These are phyloP conservation scores for Aspergillus persii DNA, from an alignment of 2,329 filamentous ascomycete species.

Conservation along the genomic window DNA sequence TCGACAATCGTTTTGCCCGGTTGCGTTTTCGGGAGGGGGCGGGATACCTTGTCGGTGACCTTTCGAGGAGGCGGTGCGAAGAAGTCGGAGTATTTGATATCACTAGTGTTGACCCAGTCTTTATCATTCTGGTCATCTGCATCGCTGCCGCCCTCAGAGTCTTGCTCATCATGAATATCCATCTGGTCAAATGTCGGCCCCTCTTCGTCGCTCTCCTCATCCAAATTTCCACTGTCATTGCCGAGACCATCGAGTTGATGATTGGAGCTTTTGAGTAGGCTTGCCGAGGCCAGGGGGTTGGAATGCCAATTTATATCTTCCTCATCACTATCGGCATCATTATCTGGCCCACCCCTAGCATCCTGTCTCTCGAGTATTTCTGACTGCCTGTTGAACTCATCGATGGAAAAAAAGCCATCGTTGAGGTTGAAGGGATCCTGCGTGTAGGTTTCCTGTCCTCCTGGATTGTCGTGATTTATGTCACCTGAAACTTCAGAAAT, in stretches of 20 bases:
- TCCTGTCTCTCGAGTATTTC: constrained; percentile 88
- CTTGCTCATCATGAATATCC: constrained; percentile 64
- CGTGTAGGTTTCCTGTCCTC: constrained; percentile 54
- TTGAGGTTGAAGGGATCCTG: constrained; percentile 83
- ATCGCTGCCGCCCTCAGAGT: constrained; percentile 64
- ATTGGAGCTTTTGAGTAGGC: constrained; percentile 6
- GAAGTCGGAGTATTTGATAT: constrained; percentile 88
- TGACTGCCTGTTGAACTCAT: constrained; percentile 93
- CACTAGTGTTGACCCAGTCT: constrained; percentile 73
- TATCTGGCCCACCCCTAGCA: constrained; percentile 69
- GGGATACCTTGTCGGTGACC: constrained; percentile 53
- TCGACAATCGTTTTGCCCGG: constrained; percentile 50
- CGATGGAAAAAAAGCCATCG: constrained; percentile 96
- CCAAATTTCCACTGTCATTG: constrained; percentile 57
- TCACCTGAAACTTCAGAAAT: constrained; percentile 23
- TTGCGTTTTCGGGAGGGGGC: constrained; percentile 55
- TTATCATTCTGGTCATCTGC: constrained; percentile 56
- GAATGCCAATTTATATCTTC: constrained; percentile 82
- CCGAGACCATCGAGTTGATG: constrained; percentile 14
- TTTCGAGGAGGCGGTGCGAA: constrained; percentile 83
- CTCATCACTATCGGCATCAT: constrained; percentile 74
- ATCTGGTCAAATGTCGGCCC: constrained; percentile 82
- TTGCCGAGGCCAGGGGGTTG: constrained; percentile 61
- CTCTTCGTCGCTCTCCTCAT: constrained; percentile 57
- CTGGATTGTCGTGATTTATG: constrained; percentile 29